Base-by-base conservation (phyloP, 2,329 filamentous ascomycete genomes). In the Trichoderma atrobrunneum region DNA sequence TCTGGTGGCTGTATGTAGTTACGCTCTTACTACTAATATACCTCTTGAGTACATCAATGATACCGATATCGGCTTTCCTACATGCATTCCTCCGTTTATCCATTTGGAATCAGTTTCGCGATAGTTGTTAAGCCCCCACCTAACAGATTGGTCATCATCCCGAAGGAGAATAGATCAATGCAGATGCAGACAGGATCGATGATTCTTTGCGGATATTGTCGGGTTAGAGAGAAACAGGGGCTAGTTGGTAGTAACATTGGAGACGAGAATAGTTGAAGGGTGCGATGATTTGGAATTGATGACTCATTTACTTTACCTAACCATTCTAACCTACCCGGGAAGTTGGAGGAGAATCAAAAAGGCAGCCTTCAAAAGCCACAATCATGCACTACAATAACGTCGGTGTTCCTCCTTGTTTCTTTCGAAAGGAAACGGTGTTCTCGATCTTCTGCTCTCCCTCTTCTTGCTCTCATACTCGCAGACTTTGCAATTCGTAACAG, bases 21-120 rank as follows among this genome's bases (percentile, higher is more conserved):
- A 21, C 21, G 12, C 5, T 12, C 7, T 14, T 51, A 26, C 6
- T n/a, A 16, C 21, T 11, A 16, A 28, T 21, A 10, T 28, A 16
- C 36, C 43, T 54, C 57, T 70, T 34, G 28, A n/a, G 28, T 28
- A 10, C n/a, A 54, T 7, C 14, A 30, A 70, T 36, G 16, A 11
- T 28, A 54, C 67, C 67, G 67, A 70, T 54, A 70, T 70, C 67
- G 67, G 67, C 67, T 70, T 6, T n/a, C 32, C 43, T 10, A 36
- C 28, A 1, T 14, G 30, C 30, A 28, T 36, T 54, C n/a, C 43
- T 18, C 16, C 26, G n/a, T 30, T 18, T 14, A 7, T 26, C 21
- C 28, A 21, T 57, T 36, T 36, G 66, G 36, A 61, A 69, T 62
- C 28, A 51, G 7, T 14, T 61, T 70, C 14, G 39, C 28, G 67